Base-by-base conservation (phyloP, 371 early-diverging fungal species). In the Polyrhizophydium stewartii region DNA sequence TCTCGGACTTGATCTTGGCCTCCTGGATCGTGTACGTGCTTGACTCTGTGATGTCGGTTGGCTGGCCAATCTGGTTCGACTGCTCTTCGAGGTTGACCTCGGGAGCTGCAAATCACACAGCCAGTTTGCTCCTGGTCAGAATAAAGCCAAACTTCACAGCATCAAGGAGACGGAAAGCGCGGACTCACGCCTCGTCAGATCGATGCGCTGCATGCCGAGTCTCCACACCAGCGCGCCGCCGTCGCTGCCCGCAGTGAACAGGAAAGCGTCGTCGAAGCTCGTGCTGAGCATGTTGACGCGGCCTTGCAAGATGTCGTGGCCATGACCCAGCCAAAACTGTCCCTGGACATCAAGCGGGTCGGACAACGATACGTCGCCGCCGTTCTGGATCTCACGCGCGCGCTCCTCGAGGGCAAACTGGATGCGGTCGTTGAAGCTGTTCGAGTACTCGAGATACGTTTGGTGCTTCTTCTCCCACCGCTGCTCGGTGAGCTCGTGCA, bases 201-300 rank as follows among this genome's bases (percentile, higher is more conserved):
- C 56, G 50, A 76, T 60, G 1, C 60, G 64, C 38, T 74, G 74
- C 9, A 61, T 32, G 12, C 27, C 30, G 27, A 65, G 64, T 56
- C 74, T 57, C 69, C 76, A 77, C 24, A 75, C 57, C 49, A 84
- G 78, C 27, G 78, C 37, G 2, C 77, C 81, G 3, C 84, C 82
- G 60, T 84, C 82, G 9, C 40, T 56, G 6, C 79, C 84, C 16
- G 66, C 63, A 9, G 71, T 63, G 12, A 62, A 55, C 7, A 77
- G 47, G 55, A 76, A 75, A 17, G 82, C 50, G 24, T 78, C 78
- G 59, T 82, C 84, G 50, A 75, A 80, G 1, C 75, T 70, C 13
- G 68, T 60, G 0, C 52, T 25, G 1, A 78, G 58, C 33, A 60
- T 55, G n/a, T 63, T 63, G 1, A 79, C 64, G 17, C 51, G 50